Base-by-base conservation (phyloP, 768 basidiomycete species). In the Podaxis rugospora region DNA sequence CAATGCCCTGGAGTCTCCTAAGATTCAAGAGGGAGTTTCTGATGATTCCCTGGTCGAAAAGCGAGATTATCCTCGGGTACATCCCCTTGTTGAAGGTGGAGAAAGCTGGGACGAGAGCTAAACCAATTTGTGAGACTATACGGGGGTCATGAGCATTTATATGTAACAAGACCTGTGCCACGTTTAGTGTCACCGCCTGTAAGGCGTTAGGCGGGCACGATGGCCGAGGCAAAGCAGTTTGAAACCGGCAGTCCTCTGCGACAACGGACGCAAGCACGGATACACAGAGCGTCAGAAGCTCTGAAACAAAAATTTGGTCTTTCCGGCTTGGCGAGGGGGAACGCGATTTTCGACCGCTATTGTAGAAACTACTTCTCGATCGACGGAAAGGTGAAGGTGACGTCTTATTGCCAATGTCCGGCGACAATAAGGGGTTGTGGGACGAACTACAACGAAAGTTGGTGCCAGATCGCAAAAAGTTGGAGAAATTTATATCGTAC, bases 101-200 rank as follows among this genome's bases (percentile, higher is more conserved):
- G 64, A 94, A 88, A 0, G 89, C 88, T 5, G 88, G 89, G n/a
- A 93, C 80, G 57, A 92, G 72, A 14, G 87, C 85, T 57, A 86
- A 82, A 0, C 83, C 86, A 55, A 93, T 81, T 47, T 82, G 80
- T 4, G 85, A 82, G 49, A 84, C 72, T 21, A 85, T 74, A 42
- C 76, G 72, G 2, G 83, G 77, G 53, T 83, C 80, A 59, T 79
- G 75, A 5, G 77, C 75, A 64, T 88, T 83, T 28, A 75, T 72
- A 60, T 84, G 77, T 23, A 86, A 72, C 25, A 95, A 79, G 64
- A 85, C 82, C 61, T 83, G 83, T 3, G 89, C 89, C 21, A 93
- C 80, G 70, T 92, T 90, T 35, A 95, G 73, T 3, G 80, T 81
- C 28, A 88, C 70, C 0, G 84, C 80, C 66, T 93, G 92, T n/a